Conservation (phyloP, 257 asterid genomes). For the Perilla frutescens region DNA sequence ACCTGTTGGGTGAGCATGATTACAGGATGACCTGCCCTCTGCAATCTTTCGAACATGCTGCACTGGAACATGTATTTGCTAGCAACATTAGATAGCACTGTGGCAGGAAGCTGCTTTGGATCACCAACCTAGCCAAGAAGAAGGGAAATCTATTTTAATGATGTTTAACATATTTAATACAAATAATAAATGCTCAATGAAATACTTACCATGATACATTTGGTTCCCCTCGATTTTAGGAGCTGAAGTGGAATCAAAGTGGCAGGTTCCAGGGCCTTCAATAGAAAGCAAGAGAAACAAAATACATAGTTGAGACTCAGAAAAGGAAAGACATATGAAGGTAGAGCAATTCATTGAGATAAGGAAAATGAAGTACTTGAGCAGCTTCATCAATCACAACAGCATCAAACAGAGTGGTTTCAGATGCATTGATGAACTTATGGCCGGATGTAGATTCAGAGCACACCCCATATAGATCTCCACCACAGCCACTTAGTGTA, state of each 20-base stretch:
- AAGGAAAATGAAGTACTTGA: slow-evolving; percentile 59
- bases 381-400: slow-evolving; percentile 99
- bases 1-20: slow-evolving; percentile 97
- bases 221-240: slow-evolving; percentile 84
- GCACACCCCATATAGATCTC: slow-evolving; percentile 92
- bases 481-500: slow-evolving; percentile 99
- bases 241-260: slow-evolving; percentile 98
- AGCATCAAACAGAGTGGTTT: slow-evolving; percentile 85
- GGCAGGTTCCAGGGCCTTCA: slow-evolving; percentile 97
- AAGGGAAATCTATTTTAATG: slow-evolving; percentile 30
- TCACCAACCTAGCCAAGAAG: slow-evolving; percentile 80
- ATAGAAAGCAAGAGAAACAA: slow-evolving; percentile 13
- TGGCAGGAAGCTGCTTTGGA: slow-evolving; percentile 99
- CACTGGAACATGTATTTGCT: slow-evolving; percentile 89
- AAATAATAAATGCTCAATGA: slow-evolving; percentile 26
- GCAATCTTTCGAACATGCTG: slow-evolving; percentile 99
- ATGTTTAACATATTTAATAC: slow-evolving; percentile 27
- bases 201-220: slow-evolving; percentile 87
- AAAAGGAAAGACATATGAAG: slow-evolving; percentile 30
- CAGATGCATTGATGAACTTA: slow-evolving; percentile 72
- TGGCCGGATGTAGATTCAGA: slow-evolving; percentile 73
- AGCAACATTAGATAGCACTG: slow-evolving; percentile 92
- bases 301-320: slow-evolving; percentile 33
- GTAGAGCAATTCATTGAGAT: slow-evolving; percentile 35
- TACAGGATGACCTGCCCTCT: slow-evolving; percentile 97